Percentiles rank a stretch among this genome's conserved stretches.
These are phyloP conservation scores for Mycena olivaceomarginata DNA, from an alignment of 768 basidiomycete genomes.

Conservation along the genomic window DNA sequence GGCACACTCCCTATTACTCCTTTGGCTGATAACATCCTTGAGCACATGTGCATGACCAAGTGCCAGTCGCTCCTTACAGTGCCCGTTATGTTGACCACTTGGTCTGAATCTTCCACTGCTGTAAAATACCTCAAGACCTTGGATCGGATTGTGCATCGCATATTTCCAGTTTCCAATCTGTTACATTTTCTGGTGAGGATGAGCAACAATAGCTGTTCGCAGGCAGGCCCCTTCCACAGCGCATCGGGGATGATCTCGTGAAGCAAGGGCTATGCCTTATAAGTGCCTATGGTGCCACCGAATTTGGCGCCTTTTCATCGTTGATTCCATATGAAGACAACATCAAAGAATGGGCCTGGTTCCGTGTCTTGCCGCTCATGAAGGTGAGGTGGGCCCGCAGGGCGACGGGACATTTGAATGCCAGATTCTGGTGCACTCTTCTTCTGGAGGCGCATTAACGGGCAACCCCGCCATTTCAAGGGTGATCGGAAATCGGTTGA, in stretches of 20 bases:
- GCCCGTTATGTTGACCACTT: conserved; percentile 56
- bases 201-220: conserved; percentile 48
- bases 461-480: too few species aligned
- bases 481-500: too few species aligned
- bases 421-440: conserved; percentile 57
- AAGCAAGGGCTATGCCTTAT: conserved; percentile 49
- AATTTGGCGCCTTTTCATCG: conserved; percentile 49
- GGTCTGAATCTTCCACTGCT: conserved; percentile 49
- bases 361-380: too few species aligned
- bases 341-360: too few species aligned
- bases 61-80: conserved; percentile 51
- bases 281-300: conserved; percentile 53
- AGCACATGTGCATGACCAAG: conserved; percentile 43
- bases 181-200: background rate
- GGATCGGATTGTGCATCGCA: conserved; percentile 51
- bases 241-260: conserved; percentile 50
- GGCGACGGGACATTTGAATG: conserved; percentile 61
- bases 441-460: background rate
- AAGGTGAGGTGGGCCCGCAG: conserved; percentile 61
- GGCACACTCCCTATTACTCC: conserved; percentile 54
- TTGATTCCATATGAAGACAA: too few species aligned
- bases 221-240: conserved; percentile 58
- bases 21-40: conserved; percentile 58
- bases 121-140: conserved; percentile 51
- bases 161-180: background rate